Percentiles rank a stretch among this genome's conserved stretches.
These are phyloP conservation scores for Syzygium aromaticum DNA, from an alignment of 345 rosid species.

Conservation along the genomic window DNA sequence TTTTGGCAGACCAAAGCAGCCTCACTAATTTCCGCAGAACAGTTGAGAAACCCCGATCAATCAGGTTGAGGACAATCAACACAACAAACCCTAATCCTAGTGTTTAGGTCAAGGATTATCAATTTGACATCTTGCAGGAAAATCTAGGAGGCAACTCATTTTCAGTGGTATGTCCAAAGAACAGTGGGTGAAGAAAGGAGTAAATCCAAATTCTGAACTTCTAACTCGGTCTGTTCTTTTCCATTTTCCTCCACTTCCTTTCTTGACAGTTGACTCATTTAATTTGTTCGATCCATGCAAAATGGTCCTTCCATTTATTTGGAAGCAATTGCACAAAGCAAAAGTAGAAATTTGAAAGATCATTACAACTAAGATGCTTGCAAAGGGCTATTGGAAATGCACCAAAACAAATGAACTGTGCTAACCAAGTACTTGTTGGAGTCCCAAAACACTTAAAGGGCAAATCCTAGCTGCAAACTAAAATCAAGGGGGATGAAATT, in stretches of 20 bases:
- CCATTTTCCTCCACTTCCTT: background rate
- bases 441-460: background rate
- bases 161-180: background rate
- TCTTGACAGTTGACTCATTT: background rate
- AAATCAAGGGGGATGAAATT: background rate
- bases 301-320: background rate
- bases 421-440: background rate
- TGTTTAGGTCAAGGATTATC: background rate
- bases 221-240: background rate
- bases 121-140: background rate
- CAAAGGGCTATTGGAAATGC: background rate
- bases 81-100: background rate
- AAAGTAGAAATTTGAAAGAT: background rate
- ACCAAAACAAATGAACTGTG: background rate
- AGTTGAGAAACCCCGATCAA: background rate
- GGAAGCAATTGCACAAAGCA: background rate
- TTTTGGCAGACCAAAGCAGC: background rate
- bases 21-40: background rate
- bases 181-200: background rate
- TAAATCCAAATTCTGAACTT: background rate
- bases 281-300: background rate
- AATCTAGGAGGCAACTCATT: background rate
- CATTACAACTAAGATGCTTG: background rate
- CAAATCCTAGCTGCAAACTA: background rate
- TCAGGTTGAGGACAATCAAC: background rate